Percentiles rank a stretch among this genome's conserved stretches.
Conservation (phyloP, 202 grass and related monocot species). For the Schoenoplectus tabernaemontani region DNA sequence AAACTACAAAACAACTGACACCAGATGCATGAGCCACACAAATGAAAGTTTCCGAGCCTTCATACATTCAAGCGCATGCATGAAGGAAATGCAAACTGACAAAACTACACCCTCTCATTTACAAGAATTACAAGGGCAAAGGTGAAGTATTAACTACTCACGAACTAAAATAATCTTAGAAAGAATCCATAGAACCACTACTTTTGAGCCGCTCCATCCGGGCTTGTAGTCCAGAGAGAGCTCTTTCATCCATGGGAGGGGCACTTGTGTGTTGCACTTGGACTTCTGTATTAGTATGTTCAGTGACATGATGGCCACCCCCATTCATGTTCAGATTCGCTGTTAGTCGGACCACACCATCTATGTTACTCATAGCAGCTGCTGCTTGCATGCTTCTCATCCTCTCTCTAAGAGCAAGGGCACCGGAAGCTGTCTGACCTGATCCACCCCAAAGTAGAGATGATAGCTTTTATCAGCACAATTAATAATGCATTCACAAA, state of each 20-base stretch:
- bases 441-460: conserved; percentile 19
- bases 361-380: conserved; percentile 58
- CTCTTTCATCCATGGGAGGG: conserved; percentile 90
- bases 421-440: conserved; percentile 45
- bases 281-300: conserved; percentile 29
- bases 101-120: conserved; percentile 34
- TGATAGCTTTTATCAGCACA: background rate
- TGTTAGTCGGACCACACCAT: conserved; percentile 33
- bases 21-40: conserved; percentile 17
- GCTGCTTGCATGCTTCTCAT: conserved; percentile 99
- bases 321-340: conserved; percentile 33
- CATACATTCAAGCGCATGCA: conserved; percentile 12
- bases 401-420: conserved; percentile 90
- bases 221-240: conserved; percentile 86
- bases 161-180: conserved; percentile 48
- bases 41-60: background rate
- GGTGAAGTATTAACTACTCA: conserved; percentile 22
- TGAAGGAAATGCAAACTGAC: background rate
- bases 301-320: background rate
- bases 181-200: conserved; percentile 73
- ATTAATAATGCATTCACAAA: background rate
- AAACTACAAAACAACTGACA: conserved; percentile 17
- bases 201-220: conserved; percentile 91
- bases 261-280: conserved; percentile 46
- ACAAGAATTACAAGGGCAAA: conserved; percentile 57